Evolutionary conservation across 257 asterid genomes (phyloP).

Genomic region (Solanum microdontum): DNA sequence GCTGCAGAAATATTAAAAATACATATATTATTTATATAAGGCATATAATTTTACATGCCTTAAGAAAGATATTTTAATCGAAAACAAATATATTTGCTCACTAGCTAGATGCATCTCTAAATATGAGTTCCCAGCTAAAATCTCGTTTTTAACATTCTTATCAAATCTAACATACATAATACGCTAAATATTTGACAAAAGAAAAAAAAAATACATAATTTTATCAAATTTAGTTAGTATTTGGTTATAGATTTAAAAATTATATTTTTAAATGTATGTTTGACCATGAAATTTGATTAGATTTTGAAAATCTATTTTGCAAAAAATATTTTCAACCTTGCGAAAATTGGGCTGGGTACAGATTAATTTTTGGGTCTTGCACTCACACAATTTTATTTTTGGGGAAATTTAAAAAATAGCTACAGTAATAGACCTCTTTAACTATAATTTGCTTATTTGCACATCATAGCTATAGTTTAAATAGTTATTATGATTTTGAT

Average conservation of each 20-base stretch:
- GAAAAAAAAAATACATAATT: neutral
- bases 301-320: neutral
- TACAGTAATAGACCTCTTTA: neutral
- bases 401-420: neutral
- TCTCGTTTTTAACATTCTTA: neutral
- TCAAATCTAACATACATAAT: neutral
- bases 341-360: neutral
- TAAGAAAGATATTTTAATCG: too few species aligned
- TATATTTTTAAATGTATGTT: neutral
- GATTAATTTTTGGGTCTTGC: neutral
- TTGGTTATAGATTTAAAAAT: neutral
- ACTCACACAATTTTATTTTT: neutral
- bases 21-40: neutral
- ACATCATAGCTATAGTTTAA: too few species aligned
- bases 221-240: neutral
- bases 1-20: rapidly evolving
- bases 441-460: too few species aligned
- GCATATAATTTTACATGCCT: too few species aligned
- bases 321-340: neutral
- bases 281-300: neutral
- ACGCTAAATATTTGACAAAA: neutral
- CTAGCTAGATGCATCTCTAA: neutral
- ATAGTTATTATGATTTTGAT: too few species aligned
- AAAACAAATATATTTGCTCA: neutral
- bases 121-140: neutral